Conservation (phyloP, 768 basidiomycete species). For the Psilocybe azurescens region DNA sequence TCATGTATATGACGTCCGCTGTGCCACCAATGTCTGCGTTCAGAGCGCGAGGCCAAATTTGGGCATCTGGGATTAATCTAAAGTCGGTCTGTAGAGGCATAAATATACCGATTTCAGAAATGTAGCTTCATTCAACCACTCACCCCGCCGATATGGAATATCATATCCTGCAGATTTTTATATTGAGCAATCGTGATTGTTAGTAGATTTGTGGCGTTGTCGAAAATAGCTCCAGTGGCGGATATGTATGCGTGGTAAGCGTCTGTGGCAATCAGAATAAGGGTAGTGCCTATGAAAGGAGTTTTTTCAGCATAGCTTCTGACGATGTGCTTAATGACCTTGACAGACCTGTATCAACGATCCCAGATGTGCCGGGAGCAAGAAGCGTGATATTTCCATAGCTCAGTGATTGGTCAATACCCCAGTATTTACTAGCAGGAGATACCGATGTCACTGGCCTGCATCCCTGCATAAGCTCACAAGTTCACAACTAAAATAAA, state of each 20-base stretch:
- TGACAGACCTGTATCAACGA: constrained; percentile 58
- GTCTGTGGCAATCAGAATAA: constrained; percentile 50
- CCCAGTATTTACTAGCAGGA: constrained; percentile 57
- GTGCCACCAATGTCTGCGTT: constrained; percentile 64
- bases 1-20: constrained; percentile 55
- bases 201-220: constrained; percentile 50
- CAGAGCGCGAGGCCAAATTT: constrained; percentile 69
- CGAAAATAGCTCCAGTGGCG: constrained; percentile 48
- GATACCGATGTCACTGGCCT: constrained; percentile 49
- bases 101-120: no score
- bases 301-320: background rate
- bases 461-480: background rate
- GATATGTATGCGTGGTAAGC: constrained; percentile 46
- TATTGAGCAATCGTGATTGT: constrained; percentile 55
- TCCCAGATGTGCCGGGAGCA: constrained; percentile 49
- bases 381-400: constrained; percentile 51
- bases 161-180: constrained; percentile 51
- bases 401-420: constrained; percentile 56
- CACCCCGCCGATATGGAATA: constrained; percentile 57
- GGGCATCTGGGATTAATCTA: constrained; percentile 42
- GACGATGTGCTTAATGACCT: background rate
- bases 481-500: background rate
- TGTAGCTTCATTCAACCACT: constrained; percentile 17
- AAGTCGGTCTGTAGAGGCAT: background rate
- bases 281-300: constrained; percentile 44